Evolutionary conservation across 2,329 filamentous ascomycete species (phyloP), one percentile per base, ranked within the genome.

Genomic region (Paraphoma chrysanthemicola): DNA sequence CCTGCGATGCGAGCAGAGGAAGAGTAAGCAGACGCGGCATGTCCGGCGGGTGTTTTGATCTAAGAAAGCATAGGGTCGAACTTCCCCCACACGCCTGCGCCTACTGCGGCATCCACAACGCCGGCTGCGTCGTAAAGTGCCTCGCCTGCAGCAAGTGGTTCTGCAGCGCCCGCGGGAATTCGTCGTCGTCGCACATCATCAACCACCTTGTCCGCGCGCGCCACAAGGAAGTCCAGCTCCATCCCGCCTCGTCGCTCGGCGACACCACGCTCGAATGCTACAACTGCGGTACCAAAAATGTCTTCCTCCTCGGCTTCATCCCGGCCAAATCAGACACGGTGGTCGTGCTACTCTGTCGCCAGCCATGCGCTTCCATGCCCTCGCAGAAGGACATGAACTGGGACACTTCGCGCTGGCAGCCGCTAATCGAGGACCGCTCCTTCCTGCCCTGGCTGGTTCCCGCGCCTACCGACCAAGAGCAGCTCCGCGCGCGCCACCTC

Each of bases 371-470:
- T 33, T 90, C 95, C 29, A 94, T 91, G 80, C 91, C 93, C 1
- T 98, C 95, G 33, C 94, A 92, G 64, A 99, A 99, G 79, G 95
- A 99, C 72, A 98, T 99, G 93, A 99, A 95, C 77, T 99, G 95
- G 95, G 95, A 99, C 76, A 96, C 93, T 6, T 96, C 94, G 28
- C 88, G 93, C 73, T 99, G 95, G 95, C 93, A 98, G 76, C 95
- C 95, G 11, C 83, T 99, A 56, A 98, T 99, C 63, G 93, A 97
- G 77, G 95, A 99, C 73, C 92, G 95, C 48, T 95, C 93, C 14
- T 99, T 99, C 75, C 80, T 99, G 38, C 86, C 90, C 39, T 99
- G 95, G 95, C 90, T 99, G 23, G 94, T 99, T 7, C 87, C 88
- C 44, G 84, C 90, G 9, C 95, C 95, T 1, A 91, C 91, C 33